A percentile compares a stretch with the other conserved stretches of the same genome.
Conservation (phyloP, 805 yeast genomes). For the Suhomyces tanzawaensis region DNA sequence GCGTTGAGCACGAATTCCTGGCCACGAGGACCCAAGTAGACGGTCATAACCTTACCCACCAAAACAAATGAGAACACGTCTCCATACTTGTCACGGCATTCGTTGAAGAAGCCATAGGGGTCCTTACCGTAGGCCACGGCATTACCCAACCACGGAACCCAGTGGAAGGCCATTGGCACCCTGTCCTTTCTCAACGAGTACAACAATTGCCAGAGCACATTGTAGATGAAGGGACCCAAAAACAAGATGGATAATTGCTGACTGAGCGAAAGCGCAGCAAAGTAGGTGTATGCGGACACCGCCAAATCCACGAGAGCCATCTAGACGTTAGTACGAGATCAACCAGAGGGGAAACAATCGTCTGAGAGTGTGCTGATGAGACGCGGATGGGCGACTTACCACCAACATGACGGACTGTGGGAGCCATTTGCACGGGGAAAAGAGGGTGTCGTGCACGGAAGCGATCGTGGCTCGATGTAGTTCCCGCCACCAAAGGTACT, state of each 20-base stretch:
- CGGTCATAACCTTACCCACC: slow-evolving; percentile 92
- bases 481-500: too few species aligned
- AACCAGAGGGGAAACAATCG: too few species aligned
- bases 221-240: slow-evolving; percentile 61
- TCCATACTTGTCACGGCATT: slow-evolving; percentile 79
- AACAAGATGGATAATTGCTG: slow-evolving; percentile 34
- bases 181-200: slow-evolving; percentile 77
- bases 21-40: slow-evolving; percentile 94
- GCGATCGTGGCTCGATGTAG: too few species aligned
- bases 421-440: too few species aligned
- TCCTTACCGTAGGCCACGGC: slow-evolving; percentile 87
- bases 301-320: slow-evolving; percentile 27
- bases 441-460: too few species aligned
- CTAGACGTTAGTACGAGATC: not conserved
- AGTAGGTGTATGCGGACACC: slow-evolving; percentile 12
- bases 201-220: slow-evolving; percentile 61
- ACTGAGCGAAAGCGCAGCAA: slow-evolving; percentile 23
- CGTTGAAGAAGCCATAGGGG: slow-evolving; percentile 86
- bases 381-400: too few species aligned
- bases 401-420: too few species aligned
- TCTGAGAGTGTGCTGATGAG: too few species aligned
- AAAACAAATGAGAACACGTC: slow-evolving; percentile 89
- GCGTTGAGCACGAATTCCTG: slow-evolving; percentile 95
- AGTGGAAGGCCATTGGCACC: slow-evolving; percentile 86
- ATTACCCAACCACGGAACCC: slow-evolving; percentile 95